These are phyloP conservation scores for Fusarium sp. DNA, from an alignment of 2,329 filamentous ascomycete genomes.

Conservation along the genomic window DNA sequence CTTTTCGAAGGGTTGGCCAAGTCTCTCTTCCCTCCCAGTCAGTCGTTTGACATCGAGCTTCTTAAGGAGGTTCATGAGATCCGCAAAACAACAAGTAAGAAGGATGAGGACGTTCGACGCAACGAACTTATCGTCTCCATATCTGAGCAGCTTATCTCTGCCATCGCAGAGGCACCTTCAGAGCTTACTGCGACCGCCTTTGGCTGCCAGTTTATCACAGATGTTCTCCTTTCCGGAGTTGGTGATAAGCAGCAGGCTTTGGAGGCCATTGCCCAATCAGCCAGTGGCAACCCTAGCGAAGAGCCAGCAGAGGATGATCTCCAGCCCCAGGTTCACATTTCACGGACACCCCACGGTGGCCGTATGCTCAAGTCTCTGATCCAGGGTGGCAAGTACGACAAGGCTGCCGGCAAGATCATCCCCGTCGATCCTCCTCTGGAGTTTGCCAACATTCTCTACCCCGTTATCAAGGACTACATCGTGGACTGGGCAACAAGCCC, in stretches of 20 bases:
- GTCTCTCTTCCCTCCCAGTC: conserved; percentile 72
- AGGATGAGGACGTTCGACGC: conserved; percentile 82
- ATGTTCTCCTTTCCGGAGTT: conserved; percentile 82
- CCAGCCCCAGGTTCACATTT: conserved; percentile 67
- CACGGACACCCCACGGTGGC: conserved; percentile 74
- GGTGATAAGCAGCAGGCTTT: conserved; percentile 85
- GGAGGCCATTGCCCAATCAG: conserved; percentile 75
- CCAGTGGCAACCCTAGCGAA: conserved; percentile 68
- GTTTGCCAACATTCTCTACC: conserved; percentile 87
- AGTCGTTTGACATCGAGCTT: conserved; percentile 77
- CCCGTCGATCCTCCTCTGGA: conserved; percentile 81
- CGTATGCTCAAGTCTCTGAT: conserved; percentile 94
- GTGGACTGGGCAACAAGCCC: conserved; percentile 88
- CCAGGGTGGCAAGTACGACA: conserved; percentile 89
- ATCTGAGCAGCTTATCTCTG: conserved; percentile 81
- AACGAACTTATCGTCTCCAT: conserved; percentile 82
- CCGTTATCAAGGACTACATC: conserved; percentile 80
- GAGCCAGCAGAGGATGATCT: conserved; percentile 59
- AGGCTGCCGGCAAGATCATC: conserved; percentile 77
- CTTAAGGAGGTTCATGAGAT: conserved; percentile 85
- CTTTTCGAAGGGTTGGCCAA: conserved; percentile 80
- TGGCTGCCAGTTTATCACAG: conserved; percentile 88
- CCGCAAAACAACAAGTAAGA: conserved; percentile 90
- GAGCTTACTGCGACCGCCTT: conserved; percentile 82
- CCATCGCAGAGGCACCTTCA: conserved; percentile 77